Evolutionary conservation across 2,329 filamentous ascomycete species (phyloP), one percentile per base, ranked within the genome.

Genomic region (Fusarium globosum): DNA sequence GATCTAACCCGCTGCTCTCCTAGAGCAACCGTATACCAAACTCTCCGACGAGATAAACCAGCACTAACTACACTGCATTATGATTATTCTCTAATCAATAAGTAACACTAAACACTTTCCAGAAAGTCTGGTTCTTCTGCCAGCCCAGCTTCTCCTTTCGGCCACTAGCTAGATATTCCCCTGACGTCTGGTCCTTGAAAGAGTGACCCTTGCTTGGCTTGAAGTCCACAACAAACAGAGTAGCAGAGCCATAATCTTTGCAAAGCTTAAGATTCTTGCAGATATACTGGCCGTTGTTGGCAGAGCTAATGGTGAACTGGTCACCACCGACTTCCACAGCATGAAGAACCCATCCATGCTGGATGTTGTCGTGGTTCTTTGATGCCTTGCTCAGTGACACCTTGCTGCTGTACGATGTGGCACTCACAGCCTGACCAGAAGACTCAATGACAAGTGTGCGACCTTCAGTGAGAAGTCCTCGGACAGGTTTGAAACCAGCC

Each of bases 51-150:
- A 33, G 30, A 14, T 14, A 33, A 33, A 4, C 30, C 11, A 33
- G 30, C 30, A 33, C 11, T 33, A 33, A 33, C 30, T 33, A 33
- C 30, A 33, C 30, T 33, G 12, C 14, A 33, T 33, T 21, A 18
- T 28, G 2, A 13, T 3, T 20, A 2, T 15, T 3, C 10, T 23
- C 14, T 2, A 38, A 10, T 57, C n/a, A 65, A 10, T 65, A 65
- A 5, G 62, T 65, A 9, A 65, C 62, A 45, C 62, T 65, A 6
- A 65, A 63, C 1, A 38, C 30, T 6, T 63, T 41, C 62, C 62
- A 65, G 11, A 63, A 65, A 1, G 23, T 28, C 11, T 62, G 12
- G 9, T 18, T 26, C 26, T 41, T 35, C 33, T 63, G 58, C 46
- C 56, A 65, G 13, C 26, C 2, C 11, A 65, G 7, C 20, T 53